Evolutionary conservation across 257 asterid species (phyloP).

Genomic region (Apocynum venetum): DNA sequence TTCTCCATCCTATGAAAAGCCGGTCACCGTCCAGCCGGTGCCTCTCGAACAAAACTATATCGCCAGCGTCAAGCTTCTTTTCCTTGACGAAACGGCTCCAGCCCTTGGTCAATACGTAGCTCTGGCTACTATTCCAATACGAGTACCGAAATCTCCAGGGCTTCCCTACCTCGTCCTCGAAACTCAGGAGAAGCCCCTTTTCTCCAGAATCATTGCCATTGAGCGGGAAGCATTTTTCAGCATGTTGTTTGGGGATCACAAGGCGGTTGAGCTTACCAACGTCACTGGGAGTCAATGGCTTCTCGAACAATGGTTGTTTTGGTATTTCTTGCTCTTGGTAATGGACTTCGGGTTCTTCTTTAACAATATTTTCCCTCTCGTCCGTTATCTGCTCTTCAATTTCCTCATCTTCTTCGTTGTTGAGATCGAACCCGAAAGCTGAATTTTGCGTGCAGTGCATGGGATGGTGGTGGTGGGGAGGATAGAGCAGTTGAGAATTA

Average conservation of each 20-base stretch:
- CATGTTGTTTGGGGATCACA: constrained; percentile 90
- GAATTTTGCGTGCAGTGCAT: constrained; percentile 9
- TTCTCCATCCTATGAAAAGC: constrained; percentile 77
- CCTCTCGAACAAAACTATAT: constrained; percentile 58
- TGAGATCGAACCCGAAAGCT: constrained; percentile 48
- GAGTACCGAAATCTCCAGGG: constrained; percentile 85
- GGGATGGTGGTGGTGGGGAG: constrained; percentile 3
- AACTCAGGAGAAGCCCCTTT: constrained; percentile 59
- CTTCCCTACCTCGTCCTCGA: constrained; percentile 78
- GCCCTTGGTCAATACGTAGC: constrained; percentile 88
- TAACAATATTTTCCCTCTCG: not conserved
- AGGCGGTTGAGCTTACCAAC: constrained; percentile 95
- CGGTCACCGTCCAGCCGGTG: constrained; percentile 54
- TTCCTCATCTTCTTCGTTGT: constrained; percentile 44
- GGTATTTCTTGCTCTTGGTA: constrained; percentile 17
- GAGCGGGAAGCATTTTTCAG: constrained; percentile 80
- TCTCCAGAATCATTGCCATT: constrained; percentile 46
- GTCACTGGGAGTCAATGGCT: constrained; percentile 88
- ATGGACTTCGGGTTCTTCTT: not conserved
- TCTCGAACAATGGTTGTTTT: constrained; percentile 66
- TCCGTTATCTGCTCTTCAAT: constrained; percentile 5
- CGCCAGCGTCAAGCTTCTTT: constrained; percentile 82
- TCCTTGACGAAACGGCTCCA: constrained; percentile 98
- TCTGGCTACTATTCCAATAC: constrained; percentile 94
- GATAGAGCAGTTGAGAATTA: constrained; percentile 15